These are phyloP conservation scores for Multifurca ochricompacta DNA, from an alignment of 768 basidiomycete genomes.

Conservation along the genomic window DNA sequence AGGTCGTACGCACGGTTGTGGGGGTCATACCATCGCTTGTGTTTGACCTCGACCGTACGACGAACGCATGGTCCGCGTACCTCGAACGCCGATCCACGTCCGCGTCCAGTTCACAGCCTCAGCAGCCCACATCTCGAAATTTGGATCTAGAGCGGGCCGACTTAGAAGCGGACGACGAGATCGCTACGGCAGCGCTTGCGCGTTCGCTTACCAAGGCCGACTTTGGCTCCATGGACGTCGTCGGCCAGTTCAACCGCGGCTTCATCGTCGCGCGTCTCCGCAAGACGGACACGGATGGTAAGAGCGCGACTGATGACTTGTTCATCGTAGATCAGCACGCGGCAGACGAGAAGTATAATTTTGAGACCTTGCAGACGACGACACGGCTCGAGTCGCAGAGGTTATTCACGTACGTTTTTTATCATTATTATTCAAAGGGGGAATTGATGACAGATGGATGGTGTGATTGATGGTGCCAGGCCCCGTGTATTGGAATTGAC, in stretches of 20 bases:
- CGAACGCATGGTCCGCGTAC: conserved; percentile 2
- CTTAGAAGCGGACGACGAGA: conserved; percentile 39
- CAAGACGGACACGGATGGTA: conserved; percentile 26
- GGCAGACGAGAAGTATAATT: conserved; percentile 97
- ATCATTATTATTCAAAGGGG: background rate
- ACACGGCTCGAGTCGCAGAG: conserved; percentile 84
- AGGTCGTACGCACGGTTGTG: conserved; percentile 16
- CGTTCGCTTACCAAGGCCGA: conserved; percentile 84
- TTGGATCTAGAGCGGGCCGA: conserved; percentile 22
- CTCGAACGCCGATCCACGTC: background rate
- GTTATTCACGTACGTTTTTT: conserved; percentile 58
- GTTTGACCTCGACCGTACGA: conserved; percentile 7
- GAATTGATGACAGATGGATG: background rate
- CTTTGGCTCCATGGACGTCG: conserved; percentile 72
- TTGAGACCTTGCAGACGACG: conserved; percentile 87
- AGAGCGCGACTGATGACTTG: conserved; percentile 56
- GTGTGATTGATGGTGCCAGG: conserved; percentile 33
- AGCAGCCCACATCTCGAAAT: background rate
- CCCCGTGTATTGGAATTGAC: conserved; percentile 74
- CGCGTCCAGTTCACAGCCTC: background rate
- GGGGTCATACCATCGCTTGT: background rate
- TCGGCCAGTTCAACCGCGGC: conserved; percentile 95
- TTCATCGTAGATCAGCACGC: conserved; percentile 98
- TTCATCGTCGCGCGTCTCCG: conserved; percentile 81
- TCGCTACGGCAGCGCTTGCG: conserved; percentile 60